Evolutionary conservation across 305 asterid species (phyloP), one percentile per base, ranked within the genome.

Genomic region (Plantago coronopus): DNA sequence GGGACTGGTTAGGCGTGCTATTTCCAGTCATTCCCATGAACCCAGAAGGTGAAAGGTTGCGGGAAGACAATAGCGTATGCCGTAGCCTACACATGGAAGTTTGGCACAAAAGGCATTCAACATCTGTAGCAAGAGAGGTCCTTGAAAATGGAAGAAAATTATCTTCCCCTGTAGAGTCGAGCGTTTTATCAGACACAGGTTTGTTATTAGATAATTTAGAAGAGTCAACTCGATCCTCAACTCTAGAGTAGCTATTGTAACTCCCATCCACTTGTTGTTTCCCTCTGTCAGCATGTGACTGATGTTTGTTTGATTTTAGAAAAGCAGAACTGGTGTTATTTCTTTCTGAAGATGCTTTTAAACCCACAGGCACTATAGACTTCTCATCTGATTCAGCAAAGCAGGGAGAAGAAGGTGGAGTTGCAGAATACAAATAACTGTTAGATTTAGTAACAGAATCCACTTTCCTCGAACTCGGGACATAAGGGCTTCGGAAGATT

Each of bases 1-100:
- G 82, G 17, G 76, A 72, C 69, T 80, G 94, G 73, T 81, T 85
- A 56, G 75, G 70, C 56, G 69, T 69, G 67, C 46, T 75, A 75
- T 73, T 78, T 72, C 84, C 88, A 48, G 97, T 70, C 57, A 79
- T 62, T 74, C 88, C 93, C 74, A 80, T 79, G 68, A 74, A 62
- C 49, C 88, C 86, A 61, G 77, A 65, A 68, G 86, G 74, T 50
- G 80, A 72, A 17, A 67, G 58, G 66, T 72, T 66, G 66, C 78
- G 72, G 65, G 94, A 79, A 58, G 94, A 83, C 69, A 78, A 62
- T 50, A 86, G 72, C 8, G 91, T 73, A 77, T 94, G 97, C 27
- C 99, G 83, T 59, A 86, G 75, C 80, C 84, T 86, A 69, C 99
- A 90, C 97, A 94, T 91, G 79, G 87, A 88, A 73, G 90, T 86